These are phyloP conservation scores for Pyrus pyrifolia DNA, from an alignment of 306 rosid genomes.

Conservation along the genomic window DNA sequence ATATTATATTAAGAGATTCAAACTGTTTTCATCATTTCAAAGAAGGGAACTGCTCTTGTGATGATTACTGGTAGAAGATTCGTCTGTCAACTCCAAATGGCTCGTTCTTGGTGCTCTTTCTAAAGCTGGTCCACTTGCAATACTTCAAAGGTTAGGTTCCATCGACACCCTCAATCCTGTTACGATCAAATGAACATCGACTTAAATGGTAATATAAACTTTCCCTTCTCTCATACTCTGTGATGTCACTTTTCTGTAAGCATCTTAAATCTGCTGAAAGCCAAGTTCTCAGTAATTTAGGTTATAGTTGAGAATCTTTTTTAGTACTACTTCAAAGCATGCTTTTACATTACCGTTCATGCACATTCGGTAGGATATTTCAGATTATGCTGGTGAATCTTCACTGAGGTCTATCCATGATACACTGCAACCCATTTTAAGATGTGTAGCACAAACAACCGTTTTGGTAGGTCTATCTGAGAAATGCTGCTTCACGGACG, in stretches of 20 bases:
- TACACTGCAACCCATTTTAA: too few species aligned
- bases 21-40: constrained; percentile 87
- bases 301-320: too few species aligned
- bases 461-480: background rate
- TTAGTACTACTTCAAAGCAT: too few species aligned
- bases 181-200: background rate
- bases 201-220: too few species aligned
- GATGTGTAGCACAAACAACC: background rate
- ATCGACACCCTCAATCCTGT: background rate
- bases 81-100: background rate
- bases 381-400: too few species aligned
- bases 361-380: background rate
- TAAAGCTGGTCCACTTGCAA: background rate
- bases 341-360: background rate
- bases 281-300: too few species aligned
- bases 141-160: background rate
- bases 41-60: constrained; percentile 77
- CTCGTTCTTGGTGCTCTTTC: background rate
- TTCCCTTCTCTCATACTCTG: too few species aligned
- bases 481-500: background rate
- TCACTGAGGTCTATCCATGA: too few species aligned
- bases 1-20: constrained; percentile 79
- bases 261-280: too few species aligned
- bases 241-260: too few species aligned
- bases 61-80: constrained; percentile 67